Base-by-base conservation (phyloP, 139 green algal species). In the Micractinium sp. region DNA sequence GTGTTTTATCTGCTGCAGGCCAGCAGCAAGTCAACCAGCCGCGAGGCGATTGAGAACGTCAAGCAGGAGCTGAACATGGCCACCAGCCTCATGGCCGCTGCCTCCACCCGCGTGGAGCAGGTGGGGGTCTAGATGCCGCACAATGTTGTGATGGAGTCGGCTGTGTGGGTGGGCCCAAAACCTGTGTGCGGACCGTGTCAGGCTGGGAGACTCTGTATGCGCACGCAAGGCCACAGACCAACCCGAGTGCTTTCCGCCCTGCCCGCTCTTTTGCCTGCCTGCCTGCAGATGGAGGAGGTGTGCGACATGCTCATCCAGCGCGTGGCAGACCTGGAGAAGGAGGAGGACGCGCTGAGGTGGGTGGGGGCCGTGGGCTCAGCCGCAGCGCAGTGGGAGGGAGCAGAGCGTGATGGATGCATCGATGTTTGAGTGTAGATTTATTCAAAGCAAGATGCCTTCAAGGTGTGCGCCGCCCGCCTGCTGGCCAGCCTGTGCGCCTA, bases 61-160 rank as follows among this genome's bases (percentile, higher is more conserved):
- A 79, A 63, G 67, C 38, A 89, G 15, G 89, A 92, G 78, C 85
- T 92, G 25, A 36, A 83, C 47, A 38, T 61, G 25, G 89, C 89
- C 19, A 87, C 78, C 27, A 22, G 56, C 25, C 85, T 90, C 60
- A 92, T 92, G 89, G 23, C 38, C 47, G 89, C 89, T 31, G 89
- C 89, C 29, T 67, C 36, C 29, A 27, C 56, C 13, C 84, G 89
- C 38, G 89, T 92, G n/a, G 85, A 92, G 63, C 89, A 92, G 85
- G 87, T 92, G 31, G 89, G 81, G 85, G 23, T 27, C 20, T 86
- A 61, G 25, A 86, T 53, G 18, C 73, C 67, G 73, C n/a, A 25
- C 14, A 71, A 23, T 71, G 63, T 25, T 25, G 12, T 67, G 60
- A 67, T 31, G 63, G 63, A 2, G 63, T 71, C 22, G 14, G 63